Conservation (phyloP, 352 stramenopile species). For the Aphanomyces euteiches region DNA sequence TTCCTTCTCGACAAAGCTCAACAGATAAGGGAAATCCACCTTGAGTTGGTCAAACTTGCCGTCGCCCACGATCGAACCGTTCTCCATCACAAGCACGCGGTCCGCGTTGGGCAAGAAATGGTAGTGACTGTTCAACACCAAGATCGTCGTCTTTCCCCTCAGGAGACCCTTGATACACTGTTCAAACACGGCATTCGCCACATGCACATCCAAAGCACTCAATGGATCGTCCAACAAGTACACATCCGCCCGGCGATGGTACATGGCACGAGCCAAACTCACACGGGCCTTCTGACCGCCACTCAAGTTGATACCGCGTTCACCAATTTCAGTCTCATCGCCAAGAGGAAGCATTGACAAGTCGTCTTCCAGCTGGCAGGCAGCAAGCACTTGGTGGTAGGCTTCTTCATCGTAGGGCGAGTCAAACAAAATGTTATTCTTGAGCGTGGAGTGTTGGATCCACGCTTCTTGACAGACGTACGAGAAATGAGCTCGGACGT, state of each 20-base stretch:
- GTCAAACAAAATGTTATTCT: constrained; percentile 47
- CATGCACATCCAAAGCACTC: constrained; percentile 53
- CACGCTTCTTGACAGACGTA: constrained; percentile 44
- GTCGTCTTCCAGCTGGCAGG: constrained; percentile 85
- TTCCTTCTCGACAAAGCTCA: constrained; percentile 29
- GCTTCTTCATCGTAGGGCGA: constrained; percentile 40
- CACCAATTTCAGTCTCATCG: constrained; percentile 64
- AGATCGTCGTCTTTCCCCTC: constrained; percentile 37
- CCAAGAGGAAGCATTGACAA: constrained; percentile 84
- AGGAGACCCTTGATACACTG: constrained; percentile 40
- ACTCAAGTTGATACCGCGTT: constrained; percentile 79
- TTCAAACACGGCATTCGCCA: constrained; percentile 43
- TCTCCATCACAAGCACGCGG: constrained; percentile 40
- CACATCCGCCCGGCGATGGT: constrained; percentile 44
- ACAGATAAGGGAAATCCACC: constrained; percentile 36
- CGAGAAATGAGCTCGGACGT: constrained; percentile 34
- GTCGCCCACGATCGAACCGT: constrained; percentile 41
- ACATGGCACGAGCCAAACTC: constrained; percentile 53
- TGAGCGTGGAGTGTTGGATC: constrained; percentile 41
- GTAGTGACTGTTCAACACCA: constrained; percentile 48
- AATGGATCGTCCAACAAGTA: constrained; percentile 63
- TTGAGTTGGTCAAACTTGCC: constrained; percentile 35
- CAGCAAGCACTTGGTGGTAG: constrained; percentile 63
- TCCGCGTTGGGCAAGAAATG: constrained; percentile 44
- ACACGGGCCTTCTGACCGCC: constrained; percentile 80